phyloP scores from a whole-genome alignment of 208 protist genomes.

The Trypanosomatidae sp. region DNA sequence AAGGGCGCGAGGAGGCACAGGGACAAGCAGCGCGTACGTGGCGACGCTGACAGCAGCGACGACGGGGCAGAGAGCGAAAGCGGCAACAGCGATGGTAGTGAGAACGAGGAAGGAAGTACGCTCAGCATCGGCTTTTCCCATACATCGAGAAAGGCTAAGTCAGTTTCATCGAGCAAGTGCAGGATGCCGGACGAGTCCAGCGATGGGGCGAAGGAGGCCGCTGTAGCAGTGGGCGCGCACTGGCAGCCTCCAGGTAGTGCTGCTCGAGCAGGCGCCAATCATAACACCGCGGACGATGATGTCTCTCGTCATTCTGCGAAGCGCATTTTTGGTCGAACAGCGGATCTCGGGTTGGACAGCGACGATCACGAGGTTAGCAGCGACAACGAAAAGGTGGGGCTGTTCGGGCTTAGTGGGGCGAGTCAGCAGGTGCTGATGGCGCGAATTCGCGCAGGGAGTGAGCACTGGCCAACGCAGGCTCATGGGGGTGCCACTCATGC shows the following conservation, averaged over 20 bases:
- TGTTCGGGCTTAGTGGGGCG: conserved; percentile 10
- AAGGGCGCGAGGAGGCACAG: background rate
- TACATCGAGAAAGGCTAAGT: background rate
- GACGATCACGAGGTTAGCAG: background rate
- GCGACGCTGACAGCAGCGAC: background rate
- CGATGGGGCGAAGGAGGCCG: background rate
- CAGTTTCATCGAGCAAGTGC: background rate
- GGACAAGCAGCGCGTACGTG: background rate
- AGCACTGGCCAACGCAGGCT: conserved; percentile 8
- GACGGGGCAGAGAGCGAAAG: background rate
- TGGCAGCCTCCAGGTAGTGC: conserved; percentile 18
- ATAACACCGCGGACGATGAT: background rate
- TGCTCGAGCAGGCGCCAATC: background rate
- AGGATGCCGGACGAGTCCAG: background rate
- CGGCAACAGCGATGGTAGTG: background rate
- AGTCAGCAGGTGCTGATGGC: conserved; percentile 23
- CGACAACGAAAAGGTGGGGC: conserved; percentile 12
- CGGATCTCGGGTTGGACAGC: background rate
- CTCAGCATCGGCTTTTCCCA: background rate
- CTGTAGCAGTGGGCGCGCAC: background rate
- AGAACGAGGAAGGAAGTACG: background rate
- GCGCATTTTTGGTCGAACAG: background rate
- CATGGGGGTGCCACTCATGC: background rate
- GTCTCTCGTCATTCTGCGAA: background rate
- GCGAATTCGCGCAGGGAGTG: conserved; percentile 21